Conservation (phyloP, 306 rosid species). For the Hippophae tibetana region DNA sequence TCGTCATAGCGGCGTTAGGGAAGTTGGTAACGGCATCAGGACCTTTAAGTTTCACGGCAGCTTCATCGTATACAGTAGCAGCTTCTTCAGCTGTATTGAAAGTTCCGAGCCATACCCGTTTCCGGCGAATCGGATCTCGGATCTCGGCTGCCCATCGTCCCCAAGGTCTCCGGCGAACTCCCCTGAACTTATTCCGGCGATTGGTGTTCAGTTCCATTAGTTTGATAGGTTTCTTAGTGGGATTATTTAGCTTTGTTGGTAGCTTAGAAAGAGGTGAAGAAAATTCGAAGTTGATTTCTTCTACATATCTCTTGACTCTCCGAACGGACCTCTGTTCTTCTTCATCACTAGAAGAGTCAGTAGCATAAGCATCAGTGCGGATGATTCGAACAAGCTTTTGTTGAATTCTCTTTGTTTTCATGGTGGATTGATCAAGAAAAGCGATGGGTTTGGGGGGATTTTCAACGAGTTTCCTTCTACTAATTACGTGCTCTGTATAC, state of each 20-base stretch:
- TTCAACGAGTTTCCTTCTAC: constrained; percentile 3
- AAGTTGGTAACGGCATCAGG: constrained; percentile 59
- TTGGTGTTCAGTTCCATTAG: neutral
- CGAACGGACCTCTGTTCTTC: neutral
- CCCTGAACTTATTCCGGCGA: constrained; percentile 34
- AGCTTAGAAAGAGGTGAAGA: neutral
- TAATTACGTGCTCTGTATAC: constrained; percentile 18
- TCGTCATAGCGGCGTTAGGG: constrained; percentile 18
- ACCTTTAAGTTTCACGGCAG: constrained; percentile 56
- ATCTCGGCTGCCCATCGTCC: constrained; percentile 86
- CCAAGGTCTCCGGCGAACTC: constrained; percentile 84
- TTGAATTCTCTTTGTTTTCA: neutral
- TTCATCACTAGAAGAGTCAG: constrained; percentile 64
- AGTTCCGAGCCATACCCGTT: constrained; percentile 78
- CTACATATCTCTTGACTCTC: constrained; percentile 32
- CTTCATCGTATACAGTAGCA: constrained; percentile 58
- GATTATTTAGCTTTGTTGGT: constrained; percentile 10
- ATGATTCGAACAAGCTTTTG: constrained; percentile 52
- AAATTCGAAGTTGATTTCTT: constrained; percentile 26
- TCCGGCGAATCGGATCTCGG: constrained; percentile 56
- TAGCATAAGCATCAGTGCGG: constrained; percentile 63
- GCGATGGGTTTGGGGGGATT: neutral
- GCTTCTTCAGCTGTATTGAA: constrained; percentile 83
- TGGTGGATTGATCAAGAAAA: neutral
- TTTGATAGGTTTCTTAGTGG: constrained; percentile 17